Percentiles rank a stretch among this genome's conserved stretches.
phyloP scores from a whole-genome alignment of 2,329 filamentous ascomycete genomes.

The Fusarium agapanthi region DNA sequence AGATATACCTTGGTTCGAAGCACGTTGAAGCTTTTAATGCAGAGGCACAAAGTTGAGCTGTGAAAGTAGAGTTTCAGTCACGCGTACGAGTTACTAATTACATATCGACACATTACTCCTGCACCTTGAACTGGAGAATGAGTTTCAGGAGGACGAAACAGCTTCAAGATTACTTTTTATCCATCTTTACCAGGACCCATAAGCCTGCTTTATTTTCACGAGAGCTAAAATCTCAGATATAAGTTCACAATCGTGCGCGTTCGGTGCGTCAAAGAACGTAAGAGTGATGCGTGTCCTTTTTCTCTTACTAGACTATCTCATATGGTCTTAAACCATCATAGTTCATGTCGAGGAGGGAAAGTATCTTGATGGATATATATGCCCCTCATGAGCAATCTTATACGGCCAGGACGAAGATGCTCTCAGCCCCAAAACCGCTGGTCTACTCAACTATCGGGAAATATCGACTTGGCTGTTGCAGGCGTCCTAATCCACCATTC shows the following conservation, averaged over 20 bases:
- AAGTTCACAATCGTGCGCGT: no score
- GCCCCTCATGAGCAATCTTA: neutral
- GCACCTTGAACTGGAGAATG: rapidly evolving
- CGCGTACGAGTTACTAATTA: neutral
- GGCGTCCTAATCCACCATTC: neutral
- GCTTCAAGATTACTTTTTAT: rapidly evolving
- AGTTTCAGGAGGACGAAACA: no score
- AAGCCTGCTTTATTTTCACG: no score
- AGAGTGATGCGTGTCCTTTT: neutral
- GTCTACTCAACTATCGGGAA: rapidly evolving
- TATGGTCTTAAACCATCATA: neutral
- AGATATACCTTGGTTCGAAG: neutral
- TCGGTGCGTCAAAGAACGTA: no score
- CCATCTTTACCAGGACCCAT: neutral
- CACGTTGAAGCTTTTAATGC: neutral
- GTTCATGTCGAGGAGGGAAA: no score
- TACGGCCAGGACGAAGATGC: no score
- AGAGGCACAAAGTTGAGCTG: no score
- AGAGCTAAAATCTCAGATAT: no score
- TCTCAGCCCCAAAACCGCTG: neutral
- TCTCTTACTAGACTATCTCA: neutral
- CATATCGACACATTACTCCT: rapidly evolving
- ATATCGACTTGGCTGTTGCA: neutral
- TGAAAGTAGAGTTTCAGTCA: neutral
- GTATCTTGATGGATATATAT: no score